These are phyloP conservation scores for Colletotrichum musae DNA, from an alignment of 2,329 filamentous ascomycete genomes.

Conservation along the genomic window DNA sequence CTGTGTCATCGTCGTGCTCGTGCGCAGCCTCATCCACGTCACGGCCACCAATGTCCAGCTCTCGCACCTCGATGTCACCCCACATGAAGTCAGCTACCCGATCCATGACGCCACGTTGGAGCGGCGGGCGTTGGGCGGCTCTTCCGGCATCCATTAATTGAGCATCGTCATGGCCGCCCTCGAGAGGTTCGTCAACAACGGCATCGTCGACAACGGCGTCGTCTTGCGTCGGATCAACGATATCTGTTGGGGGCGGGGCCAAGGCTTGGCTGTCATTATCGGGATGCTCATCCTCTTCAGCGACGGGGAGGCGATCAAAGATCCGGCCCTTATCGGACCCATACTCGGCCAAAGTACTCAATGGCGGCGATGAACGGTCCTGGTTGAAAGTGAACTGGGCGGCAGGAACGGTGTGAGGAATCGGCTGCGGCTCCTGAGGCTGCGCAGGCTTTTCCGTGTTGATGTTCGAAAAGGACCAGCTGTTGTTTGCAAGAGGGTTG, in stretches of 20 bases:
- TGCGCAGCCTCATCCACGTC: constrained; percentile 65
- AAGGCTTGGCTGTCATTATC: neutral
- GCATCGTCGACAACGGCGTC: neutral
- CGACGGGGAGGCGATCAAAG: neutral
- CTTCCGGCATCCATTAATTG: constrained; percentile 33
- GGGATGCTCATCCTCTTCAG: neutral
- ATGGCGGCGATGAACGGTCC: constrained; percentile 8
- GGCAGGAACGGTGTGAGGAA: neutral
- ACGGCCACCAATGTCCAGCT: constrained; percentile 45
- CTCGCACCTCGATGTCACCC: constrained; percentile 64
- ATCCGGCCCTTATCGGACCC: constrained; percentile 15
- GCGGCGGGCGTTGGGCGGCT: constrained; percentile 37
- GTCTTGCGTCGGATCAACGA: constrained; percentile 1
- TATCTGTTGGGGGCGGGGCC: neutral
- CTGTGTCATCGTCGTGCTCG: constrained; percentile 62
- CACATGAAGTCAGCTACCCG: constrained; percentile 73
- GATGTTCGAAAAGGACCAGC: constrained; percentile 69
- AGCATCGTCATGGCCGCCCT: constrained; percentile 6
- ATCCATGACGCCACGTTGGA: constrained; percentile 55
- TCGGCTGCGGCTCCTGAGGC: constrained; percentile 11
- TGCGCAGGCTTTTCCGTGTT: constrained; percentile 43
- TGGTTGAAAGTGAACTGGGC: neutral
- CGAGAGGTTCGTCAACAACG: neutral
- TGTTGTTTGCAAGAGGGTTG: constrained; percentile 72
- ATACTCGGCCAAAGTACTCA: constrained; percentile 22